Conservation (phyloP, 2,329 filamentous ascomycete species). For the Lecanicillium sp. region DNA sequence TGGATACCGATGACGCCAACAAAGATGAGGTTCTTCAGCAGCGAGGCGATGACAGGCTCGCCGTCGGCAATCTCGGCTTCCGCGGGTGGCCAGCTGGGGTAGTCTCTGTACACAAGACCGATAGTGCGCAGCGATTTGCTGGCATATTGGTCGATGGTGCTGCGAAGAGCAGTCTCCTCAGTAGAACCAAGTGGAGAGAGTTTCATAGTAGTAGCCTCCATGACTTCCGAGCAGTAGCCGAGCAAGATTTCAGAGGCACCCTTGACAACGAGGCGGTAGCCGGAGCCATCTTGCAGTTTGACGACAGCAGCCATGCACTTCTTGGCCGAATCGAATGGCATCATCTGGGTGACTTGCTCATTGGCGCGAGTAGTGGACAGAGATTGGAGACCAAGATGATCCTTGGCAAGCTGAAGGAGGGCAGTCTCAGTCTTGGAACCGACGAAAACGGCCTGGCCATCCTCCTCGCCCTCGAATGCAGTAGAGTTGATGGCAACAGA, state of each 20-base stretch:
- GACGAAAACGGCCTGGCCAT: conserved; percentile 36
- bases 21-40: conserved; percentile 60
- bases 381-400: conserved; percentile 41
- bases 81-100: conserved; percentile 60
- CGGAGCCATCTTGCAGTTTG: conserved; percentile 31
- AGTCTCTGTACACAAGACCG: conserved; percentile 67
- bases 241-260: conserved; percentile 51
- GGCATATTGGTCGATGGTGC: conserved; percentile 52
- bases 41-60: conserved; percentile 48
- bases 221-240: conserved; percentile 29
- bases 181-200: conserved; percentile 42
- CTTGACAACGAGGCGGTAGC: conserved; percentile 45
- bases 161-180: conserved; percentile 46
- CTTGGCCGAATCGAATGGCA: conserved; percentile 46
- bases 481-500: conserved; percentile 50
- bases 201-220: conserved; percentile 39
- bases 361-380: conserved; percentile 38
- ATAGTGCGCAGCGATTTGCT: conserved; percentile 67
- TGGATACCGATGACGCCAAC: conserved; percentile 65
- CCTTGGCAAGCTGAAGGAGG: conserved; percentile 40
- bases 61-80: conserved; percentile 55
- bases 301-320: conserved; percentile 51
- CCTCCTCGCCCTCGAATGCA: conserved; percentile 44
- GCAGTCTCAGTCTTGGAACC: conserved; percentile 52
- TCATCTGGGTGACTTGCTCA: conserved; percentile 38